Base-by-base conservation (phyloP, 192 early-diverging fungal species). In the Cladochytrium replicatum region DNA sequence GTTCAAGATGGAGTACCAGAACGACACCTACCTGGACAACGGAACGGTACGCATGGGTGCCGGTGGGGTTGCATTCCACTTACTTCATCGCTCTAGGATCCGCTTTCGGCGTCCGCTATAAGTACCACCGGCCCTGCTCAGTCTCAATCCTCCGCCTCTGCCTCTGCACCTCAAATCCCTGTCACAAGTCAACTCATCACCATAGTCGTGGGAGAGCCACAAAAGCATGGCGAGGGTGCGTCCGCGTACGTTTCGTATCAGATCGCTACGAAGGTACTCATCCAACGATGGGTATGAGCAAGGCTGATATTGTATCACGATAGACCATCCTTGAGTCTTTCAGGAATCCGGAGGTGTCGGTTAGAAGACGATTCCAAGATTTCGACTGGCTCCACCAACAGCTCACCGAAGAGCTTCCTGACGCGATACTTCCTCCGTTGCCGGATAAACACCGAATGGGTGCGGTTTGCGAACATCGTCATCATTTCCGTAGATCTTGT, bases 281-380 rank as follows among this genome's bases (percentile, higher is more conserved):
- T 2, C 2, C 43, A 44, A 22, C 21, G 19, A 28, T 41, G 37
- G 13, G 15, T 4, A 29, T 23, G 17, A 31, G 38, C 55, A 26
- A 28, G 40, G 17, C 7, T 24, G 8, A n/a, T 34, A n/a, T 21
- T 44, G 34, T 45, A 27, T 2, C 13, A 44, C 19, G n/a, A 39
- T 40, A 89, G 87, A 85, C 85, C 2, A 53, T 59, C 1, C 43
- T 86, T 8, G 66, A 74, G 13, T 61, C 66, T 2, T 88, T 79
- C 50, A 41, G 54, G 3, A 52, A 52, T 15, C 49, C 72, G 2
- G 68, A 74, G 34, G 69, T 79, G 22, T 71, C 79, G 25, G 78
- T 95, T 4, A 77, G 92, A 38, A 78, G 93, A 45, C 76, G 95
- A 55, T 98, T 87, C 67, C 88, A 89, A 57, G 93, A 98, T 60